phyloP scores from a whole-genome alignment of 306 rosid species.

The Inga oerstediana region DNA sequence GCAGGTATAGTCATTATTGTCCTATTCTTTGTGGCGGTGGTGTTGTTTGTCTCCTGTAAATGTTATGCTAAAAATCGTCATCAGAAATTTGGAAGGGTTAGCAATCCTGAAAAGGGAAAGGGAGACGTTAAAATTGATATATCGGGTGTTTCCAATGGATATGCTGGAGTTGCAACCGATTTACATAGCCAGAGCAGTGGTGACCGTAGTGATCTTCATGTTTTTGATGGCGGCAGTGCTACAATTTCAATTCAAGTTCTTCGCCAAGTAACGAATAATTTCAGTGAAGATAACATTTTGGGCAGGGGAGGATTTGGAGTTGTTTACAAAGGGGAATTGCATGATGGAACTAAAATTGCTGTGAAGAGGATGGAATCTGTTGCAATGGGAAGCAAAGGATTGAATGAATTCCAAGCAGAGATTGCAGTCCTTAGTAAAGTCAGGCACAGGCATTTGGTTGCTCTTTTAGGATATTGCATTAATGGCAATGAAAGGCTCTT shows the following conservation, averaged over 20 bases:
- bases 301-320: slow-evolving; percentile 94
- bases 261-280: slow-evolving; percentile 70
- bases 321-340: slow-evolving; percentile 82
- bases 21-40: slow-evolving; percentile 53
- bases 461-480: slow-evolving; percentile 77
- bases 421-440: slow-evolving; percentile 83
- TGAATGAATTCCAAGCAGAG: slow-evolving; percentile 93
- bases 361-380: slow-evolving; percentile 85
- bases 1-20: slow-evolving; percentile 66
- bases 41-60: slow-evolving; percentile 62
- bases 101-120: slow-evolving; percentile 56
- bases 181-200: slow-evolving; percentile 77
- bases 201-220: slow-evolving; percentile 54
- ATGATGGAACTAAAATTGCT: slow-evolving; percentile 83
- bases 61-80: slow-evolving; percentile 55
- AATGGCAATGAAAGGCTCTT: slow-evolving; percentile 82
- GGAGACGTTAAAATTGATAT: slow-evolving; percentile 54
- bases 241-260: slow-evolving; percentile 77
- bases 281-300: slow-evolving; percentile 69
- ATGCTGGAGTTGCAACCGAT: slow-evolving; percentile 66
- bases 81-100: slow-evolving; percentile 62
- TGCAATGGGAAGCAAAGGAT: slow-evolving; percentile 66
- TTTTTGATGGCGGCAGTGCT: slow-evolving; percentile 73
- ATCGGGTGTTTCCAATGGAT: slow-evolving; percentile 58
- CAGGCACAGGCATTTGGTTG: slow-evolving; percentile 89